Percentiles rank a stretch among this genome's conserved stretches.
These are phyloP conservation scores for Penicillium brasilianum DNA, from an alignment of 2,329 filamentous ascomycete species.

Conservation along the genomic window DNA sequence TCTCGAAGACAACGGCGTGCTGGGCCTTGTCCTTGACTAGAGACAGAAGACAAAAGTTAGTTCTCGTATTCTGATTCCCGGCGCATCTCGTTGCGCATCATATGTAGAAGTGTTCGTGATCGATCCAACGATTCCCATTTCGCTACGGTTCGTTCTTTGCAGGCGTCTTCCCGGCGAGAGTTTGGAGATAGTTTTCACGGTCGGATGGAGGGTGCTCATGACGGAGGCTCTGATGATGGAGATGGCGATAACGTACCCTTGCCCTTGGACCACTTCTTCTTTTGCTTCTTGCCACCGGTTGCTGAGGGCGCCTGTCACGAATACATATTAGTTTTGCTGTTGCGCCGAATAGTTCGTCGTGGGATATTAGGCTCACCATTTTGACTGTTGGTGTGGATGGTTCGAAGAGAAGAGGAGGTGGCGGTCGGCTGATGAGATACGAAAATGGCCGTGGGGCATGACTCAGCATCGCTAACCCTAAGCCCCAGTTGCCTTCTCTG, in stretches of 20 bases:
- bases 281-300: slow-evolving; percentile 58
- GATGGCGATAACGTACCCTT: slow-evolving; percentile 54
- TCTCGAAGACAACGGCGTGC: slow-evolving; percentile 98
- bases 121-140: slow-evolving; percentile 24
- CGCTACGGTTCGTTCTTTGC: slow-evolving; percentile 13
- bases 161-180: slow-evolving; percentile 19
- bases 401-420: slow-evolving; percentile 27
- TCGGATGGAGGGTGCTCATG: slow-evolving; percentile 30
- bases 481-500: slow-evolving; percentile 24
- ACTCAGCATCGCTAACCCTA: slow-evolving; percentile 32
- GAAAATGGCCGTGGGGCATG: slow-evolving; percentile 35
- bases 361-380: slow-evolving; percentile 31
- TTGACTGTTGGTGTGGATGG: slow-evolving; percentile 34
- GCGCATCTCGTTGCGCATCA: background rate
- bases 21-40: slow-evolving; percentile 99
- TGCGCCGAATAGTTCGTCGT: slow-evolving; percentile 1
- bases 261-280: slow-evolving; percentile 64
- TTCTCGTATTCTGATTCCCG: slow-evolving; percentile 21
- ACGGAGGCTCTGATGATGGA: slow-evolving; percentile 31
- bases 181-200: slow-evolving; percentile 30
- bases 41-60: slow-evolving; percentile 32
- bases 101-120: slow-evolving; percentile 17
- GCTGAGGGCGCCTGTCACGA: slow-evolving; percentile 52
- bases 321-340: slow-evolving; percentile 25
- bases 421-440: slow-evolving; percentile 30